These are phyloP conservation scores for Rhizopogon sp. DNA, from an alignment of 768 basidiomycete genomes.

Conservation along the genomic window DNA sequence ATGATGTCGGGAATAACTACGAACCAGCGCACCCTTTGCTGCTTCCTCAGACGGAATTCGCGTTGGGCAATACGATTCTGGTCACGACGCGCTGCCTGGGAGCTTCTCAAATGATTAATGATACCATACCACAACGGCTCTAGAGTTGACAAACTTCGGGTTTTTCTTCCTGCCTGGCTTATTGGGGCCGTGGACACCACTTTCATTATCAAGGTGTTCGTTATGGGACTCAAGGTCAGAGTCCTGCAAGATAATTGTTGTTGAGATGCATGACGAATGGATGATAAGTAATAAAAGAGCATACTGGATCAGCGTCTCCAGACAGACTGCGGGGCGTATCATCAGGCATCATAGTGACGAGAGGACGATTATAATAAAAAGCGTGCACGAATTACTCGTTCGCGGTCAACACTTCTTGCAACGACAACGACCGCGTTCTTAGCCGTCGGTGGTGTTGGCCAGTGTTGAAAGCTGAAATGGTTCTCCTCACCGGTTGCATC, in stretches of 20 bases:
- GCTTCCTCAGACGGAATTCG: constrained; percentile 89
- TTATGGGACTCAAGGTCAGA: constrained; percentile 60
- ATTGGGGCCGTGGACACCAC: constrained; percentile 16
- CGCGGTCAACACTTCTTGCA: neutral
- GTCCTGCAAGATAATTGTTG: constrained; percentile 34
- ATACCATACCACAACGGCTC: constrained; percentile 3
- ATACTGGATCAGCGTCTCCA: constrained; percentile 49
- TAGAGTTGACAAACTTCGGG: constrained; percentile 56
- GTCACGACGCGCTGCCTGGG: constrained; percentile 82
- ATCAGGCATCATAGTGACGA: constrained; percentile 43
- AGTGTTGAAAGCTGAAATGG: neutral
- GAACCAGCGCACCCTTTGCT: constrained; percentile 58
- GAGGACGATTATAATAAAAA: constrained; percentile 24
- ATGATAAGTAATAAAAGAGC: constrained; percentile 10
- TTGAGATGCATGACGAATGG: constrained; percentile 6
- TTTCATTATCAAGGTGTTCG: constrained; percentile 14
- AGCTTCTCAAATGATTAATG: constrained; percentile 38
- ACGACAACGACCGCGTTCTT: neutral
- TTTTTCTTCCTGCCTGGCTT: constrained; percentile 80
- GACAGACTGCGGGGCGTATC: constrained; percentile 57
- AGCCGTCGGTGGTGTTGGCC: neutral
- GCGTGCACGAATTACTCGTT: neutral
- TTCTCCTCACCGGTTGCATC: neutral
- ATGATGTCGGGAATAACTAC: neutral
- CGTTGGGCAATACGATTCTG: constrained; percentile 92